These are phyloP conservation scores for Amanita brunnescens DNA, from an alignment of 768 basidiomycete genomes.

Conservation along the genomic window DNA sequence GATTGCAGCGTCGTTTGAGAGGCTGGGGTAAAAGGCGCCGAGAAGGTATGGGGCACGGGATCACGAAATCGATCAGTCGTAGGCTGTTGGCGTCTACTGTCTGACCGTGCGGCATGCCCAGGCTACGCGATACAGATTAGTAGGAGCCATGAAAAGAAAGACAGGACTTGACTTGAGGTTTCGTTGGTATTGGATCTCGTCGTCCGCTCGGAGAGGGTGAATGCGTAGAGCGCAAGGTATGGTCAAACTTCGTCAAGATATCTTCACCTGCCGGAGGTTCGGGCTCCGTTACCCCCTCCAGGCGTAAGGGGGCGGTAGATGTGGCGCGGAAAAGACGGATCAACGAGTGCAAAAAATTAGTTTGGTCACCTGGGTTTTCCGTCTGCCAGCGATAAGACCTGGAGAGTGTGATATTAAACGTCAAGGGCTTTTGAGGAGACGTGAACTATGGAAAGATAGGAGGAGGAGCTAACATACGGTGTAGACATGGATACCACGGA, in stretches of 20 bases:
- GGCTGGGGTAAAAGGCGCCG: neutral
- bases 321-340: constrained; percentile 52
- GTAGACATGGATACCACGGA: constrained; percentile 69
- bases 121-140: neutral
- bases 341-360: constrained; percentile 57
- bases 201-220: constrained; percentile 11
- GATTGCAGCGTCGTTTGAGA: neutral
- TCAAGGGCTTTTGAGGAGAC: constrained; percentile 28
- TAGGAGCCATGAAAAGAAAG: neutral
- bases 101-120: neutral
- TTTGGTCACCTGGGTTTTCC: constrained; percentile 66
- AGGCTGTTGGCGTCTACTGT: neutral
- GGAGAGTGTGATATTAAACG: constrained; percentile 80
- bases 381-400: constrained; percentile 89
- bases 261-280: constrained; percentile 23
- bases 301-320: constrained; percentile 38
- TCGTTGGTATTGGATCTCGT: neutral
- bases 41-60: neutral
- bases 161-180: neutral
- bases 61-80: neutral
- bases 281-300: constrained; percentile 49
- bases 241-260: constrained; percentile 15
- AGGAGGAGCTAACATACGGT: constrained; percentile 41
- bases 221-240: constrained; percentile 9
- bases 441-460: constrained; percentile 17